These are phyloP conservation scores for Canariomyces notabilis DNA, from an alignment of 2,329 filamentous ascomycete species.

Conservation along the genomic window DNA sequence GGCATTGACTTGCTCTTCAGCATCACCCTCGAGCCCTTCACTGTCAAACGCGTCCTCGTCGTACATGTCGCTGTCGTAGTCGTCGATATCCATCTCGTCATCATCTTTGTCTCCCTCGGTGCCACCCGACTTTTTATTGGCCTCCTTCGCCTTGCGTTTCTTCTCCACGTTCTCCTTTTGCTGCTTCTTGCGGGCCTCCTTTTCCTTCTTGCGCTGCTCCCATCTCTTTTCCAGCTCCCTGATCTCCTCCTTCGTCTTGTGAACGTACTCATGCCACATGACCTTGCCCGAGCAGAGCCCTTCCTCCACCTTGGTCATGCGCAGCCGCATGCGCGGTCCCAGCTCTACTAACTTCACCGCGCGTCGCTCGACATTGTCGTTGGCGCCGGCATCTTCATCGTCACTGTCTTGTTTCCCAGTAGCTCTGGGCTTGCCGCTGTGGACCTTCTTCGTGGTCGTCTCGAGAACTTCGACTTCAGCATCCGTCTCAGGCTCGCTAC, in stretches of 20 bases:
- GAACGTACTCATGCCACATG: constrained; percentile 96
- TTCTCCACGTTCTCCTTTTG: constrained; percentile 88
- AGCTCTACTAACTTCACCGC: constrained; percentile 90
- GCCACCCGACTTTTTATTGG: constrained; percentile 59
- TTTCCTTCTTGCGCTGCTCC: constrained; percentile 72
- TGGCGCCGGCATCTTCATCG: constrained; percentile 42
- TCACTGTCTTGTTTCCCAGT: constrained; percentile 37
- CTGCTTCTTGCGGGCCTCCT: constrained; percentile 72
- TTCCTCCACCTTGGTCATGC: constrained; percentile 94
- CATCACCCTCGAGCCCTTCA: constrained; percentile 46
- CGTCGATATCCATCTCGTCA: constrained; percentile 36
- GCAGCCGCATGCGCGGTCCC: constrained; percentile 81
- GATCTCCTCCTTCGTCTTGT: constrained; percentile 75
- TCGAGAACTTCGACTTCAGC: constrained; percentile 85
- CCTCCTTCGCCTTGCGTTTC: constrained; percentile 79
- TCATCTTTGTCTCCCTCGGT: constrained; percentile 29
- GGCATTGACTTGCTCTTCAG: constrained; percentile 45
- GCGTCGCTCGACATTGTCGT: constrained; percentile 67
- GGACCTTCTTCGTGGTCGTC: constrained; percentile 57
- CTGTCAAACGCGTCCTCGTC: constrained; percentile 46
- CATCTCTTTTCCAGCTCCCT: constrained; percentile 76
- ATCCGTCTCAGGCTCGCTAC: constrained; percentile 89
- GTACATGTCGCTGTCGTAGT: constrained; percentile 35
- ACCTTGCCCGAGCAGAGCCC: constrained; percentile 83
- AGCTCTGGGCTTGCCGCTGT: constrained; percentile 47